Conservation (phyloP, 1,284 basidiomycete species). For the Microbotryum saponariae region DNA sequence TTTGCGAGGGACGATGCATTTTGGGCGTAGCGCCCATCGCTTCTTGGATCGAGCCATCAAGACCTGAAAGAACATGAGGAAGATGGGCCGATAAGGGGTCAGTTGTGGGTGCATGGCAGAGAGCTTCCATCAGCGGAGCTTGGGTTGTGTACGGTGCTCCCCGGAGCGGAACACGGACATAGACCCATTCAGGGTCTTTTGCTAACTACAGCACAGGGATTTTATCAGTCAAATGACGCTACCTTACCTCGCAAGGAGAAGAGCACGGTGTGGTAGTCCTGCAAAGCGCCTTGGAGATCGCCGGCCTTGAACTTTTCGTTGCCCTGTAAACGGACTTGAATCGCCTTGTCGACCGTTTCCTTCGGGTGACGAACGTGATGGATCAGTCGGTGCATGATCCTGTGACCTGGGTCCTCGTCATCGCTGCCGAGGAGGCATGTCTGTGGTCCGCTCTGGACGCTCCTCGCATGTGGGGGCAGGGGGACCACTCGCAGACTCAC, state of each 20-base stretch:
- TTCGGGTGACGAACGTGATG: background rate
- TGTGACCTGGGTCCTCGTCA: too few relatives aligned
- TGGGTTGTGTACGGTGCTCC: background rate
- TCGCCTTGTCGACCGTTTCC: conserved; percentile 5
- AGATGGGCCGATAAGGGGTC: too few relatives aligned
- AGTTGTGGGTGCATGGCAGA: too few relatives aligned
- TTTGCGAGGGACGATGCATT: background rate
- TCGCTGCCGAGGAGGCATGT: too few relatives aligned
- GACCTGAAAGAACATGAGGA: background rate
- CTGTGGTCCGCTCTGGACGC: too few relatives aligned
- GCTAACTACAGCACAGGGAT: too few relatives aligned
- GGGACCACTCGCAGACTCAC: too few relatives aligned
- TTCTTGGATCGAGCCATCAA: background rate
- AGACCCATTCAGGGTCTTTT: too few relatives aligned
- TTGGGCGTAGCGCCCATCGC: background rate
- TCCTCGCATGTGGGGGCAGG: too few relatives aligned
- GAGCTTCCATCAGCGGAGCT: background rate
- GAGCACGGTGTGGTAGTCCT: conserved; percentile 20
- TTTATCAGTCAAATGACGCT: too few relatives aligned
- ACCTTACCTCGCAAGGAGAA: conserved; percentile 12
- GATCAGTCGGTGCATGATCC: too few relatives aligned
- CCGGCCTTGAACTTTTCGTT: conserved; percentile 22
- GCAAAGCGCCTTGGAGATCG: conserved; percentile 12
- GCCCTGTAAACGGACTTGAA: conserved; percentile 14
- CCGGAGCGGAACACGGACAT: background rate